Base-by-base conservation (phyloP, 352 stramenopile genomes). In the Peronospora farinosa region DNA sequence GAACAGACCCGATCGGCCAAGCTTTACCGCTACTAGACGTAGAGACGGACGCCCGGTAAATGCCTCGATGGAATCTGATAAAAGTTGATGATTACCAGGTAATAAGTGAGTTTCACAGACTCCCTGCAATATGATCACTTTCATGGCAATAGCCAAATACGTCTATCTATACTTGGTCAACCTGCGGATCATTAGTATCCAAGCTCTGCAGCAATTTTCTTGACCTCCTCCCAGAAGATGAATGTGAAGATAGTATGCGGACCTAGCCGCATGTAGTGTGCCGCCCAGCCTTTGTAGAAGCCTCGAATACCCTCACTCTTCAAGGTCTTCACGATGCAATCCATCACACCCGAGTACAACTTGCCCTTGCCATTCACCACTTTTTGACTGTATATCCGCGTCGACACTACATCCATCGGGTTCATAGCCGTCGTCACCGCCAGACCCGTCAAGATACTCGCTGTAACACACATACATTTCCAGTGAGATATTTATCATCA, bases 1-100 rank as follows among this genome's bases (percentile, higher is more conserved):
- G 92, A 96, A 43, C 86, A 96, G 64, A 98, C 95, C 31, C 79
- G 78, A 78, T 95, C 86, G 60, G 94, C 95, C 61, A 89, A 92
- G 59, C 61, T 94, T 35, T 92, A 90, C 66, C 83, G 83, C 67
- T 84, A 88, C 69, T 89, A 85, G 51, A 63, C 50, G 38, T 33
- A 15, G 11, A n/a, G 31, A 37, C 7, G 8, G 28, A 32, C 28
- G 4, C 28, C 28, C 5, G 23, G 23, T 27, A 7, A 27, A 27
- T 6, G 23, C 23, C 23, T 27, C 23, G 23, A 27, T 27, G 23
- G 23, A 27, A 27, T 27, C 3, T 27, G 23, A 27, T 27, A 27
- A 27, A 27, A 27, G 23, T 7, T 27, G 23, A 27, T 27, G 23
- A 27, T 27, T 27, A 7, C 23, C 28, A 32, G 12, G 28, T 32